These are phyloP conservation scores for Globisporangium cylindrosporum DNA, from an alignment of 352 stramenopile genomes.

Conservation along the genomic window DNA sequence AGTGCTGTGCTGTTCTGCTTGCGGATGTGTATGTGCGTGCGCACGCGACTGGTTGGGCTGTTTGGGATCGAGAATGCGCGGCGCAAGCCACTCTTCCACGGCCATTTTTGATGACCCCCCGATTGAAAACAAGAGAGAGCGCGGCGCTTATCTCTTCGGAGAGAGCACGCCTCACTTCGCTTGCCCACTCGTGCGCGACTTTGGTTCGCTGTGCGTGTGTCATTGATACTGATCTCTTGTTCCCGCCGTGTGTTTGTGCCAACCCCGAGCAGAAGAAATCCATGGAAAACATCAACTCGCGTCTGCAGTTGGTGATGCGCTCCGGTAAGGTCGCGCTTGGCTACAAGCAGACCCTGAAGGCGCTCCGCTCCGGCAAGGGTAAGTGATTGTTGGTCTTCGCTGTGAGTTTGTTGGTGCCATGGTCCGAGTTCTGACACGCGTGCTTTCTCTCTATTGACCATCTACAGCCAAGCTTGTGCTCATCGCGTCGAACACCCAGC, in stretches of 20 bases:
- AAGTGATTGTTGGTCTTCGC: constrained; percentile 13
- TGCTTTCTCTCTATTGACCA: neutral
- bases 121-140: constrained; percentile 13
- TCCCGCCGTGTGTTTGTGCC: neutral
- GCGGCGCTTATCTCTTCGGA: neutral
- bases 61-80: neutral
- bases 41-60: neutral
- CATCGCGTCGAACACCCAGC: constrained; percentile 97
- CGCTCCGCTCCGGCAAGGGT: constrained; percentile 93
- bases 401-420: neutral
- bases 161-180: too few species aligned
- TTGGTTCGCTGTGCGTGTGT: constrained; percentile 18
- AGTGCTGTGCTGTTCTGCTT: neutral
- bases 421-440: neutral
- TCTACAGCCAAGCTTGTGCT: constrained; percentile 95
- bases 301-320: constrained; percentile 99
- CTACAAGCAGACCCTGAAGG: constrained; percentile 99
- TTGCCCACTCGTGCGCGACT: too few species aligned
- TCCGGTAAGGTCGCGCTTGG: constrained; percentile 98
- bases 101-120: constrained; percentile 14
- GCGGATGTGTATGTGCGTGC: too few species aligned
- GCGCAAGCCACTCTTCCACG: constrained; percentile 16
- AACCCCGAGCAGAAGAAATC: constrained; percentile 92
- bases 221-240: constrained; percentile 23
- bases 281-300: constrained; percentile 99